Base-by-base conservation (phyloP, 148 eudicot genomes). In the Nepenthes mirabilis region DNA sequence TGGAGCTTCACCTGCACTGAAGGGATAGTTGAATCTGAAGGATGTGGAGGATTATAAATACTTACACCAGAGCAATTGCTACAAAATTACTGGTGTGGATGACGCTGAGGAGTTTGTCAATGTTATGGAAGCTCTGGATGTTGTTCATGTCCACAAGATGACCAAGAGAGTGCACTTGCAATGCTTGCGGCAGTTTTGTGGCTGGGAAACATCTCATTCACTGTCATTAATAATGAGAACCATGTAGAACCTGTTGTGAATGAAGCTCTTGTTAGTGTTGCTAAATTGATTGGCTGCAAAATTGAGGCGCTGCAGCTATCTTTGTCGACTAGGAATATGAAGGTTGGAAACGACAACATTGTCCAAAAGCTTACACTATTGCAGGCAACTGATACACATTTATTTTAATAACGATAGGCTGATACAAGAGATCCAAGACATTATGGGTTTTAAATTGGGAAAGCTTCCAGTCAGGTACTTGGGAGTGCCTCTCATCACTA, bases 141-240 rank as follows among this genome's bases (percentile, higher is more conserved):
- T 84, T 72, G 98, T 93, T 79, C 98, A 93, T 76, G 85, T 88
- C 32, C 77, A 81, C 65, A 88, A 76, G 90, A 80, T 58, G 94
- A 88, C 70, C 96, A 91, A 73, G 88, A 83, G 60, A 88, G 74
- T 61, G 83, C 87, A 49, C 85, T 88, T 75, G 81, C 84, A 32
- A 91, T 91, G 96, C 82, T 91, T 43, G 81, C 90, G 70, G 94
- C 90, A 14, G 94, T 91, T 14, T 58, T 91, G 75, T 88, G 96
- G 98, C 76, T 91, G 56, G 98, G 98, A 33, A 88, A 88, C 58
- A 68, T 88, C 57, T 83, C 94, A 60, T 91, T 91, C 67, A 53
- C 72, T 1, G 71, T 74, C 60, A 69, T 77, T 69, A 95, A 93
- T 76, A 78, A 82, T 70, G 96, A 88, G 63, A 86, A 93, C 75